Base-by-base conservation (phyloP, 2,329 filamentous ascomycete genomes). In the Bertia moriformis region DNA sequence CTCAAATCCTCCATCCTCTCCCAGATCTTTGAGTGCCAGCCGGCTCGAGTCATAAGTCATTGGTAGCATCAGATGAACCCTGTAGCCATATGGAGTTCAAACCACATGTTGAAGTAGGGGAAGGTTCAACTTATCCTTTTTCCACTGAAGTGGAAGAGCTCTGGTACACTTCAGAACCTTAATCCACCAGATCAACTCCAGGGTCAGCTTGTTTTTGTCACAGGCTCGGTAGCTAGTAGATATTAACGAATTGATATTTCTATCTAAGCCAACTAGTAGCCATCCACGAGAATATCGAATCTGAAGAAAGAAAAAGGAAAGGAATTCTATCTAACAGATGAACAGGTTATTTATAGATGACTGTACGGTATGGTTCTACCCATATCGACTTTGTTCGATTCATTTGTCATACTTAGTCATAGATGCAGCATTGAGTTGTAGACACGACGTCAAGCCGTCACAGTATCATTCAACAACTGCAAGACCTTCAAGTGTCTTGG, bases 1-100 rank as follows among this genome's bases (percentile, higher is more conserved):
- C 42, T 52, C 37, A 32, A 53, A 53, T 39, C 38, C 38, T 39
- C 48, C 39, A 46, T 51, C 48, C 40, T 41, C 35, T 37, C 45
- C 47, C 19, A 53, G 42, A 38, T 52, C 46, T 40, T 42, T 18
- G n/a, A 53, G 47, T 12, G 42, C 48, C 36, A 41, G 39, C 39
- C 41, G 42, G 46, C 46, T 49, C 41, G 43, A 51, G 27, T 50
- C 27, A 48, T 54, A 54, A 12, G 41, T 51, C 39, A 54, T 54
- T 32, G 41, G 38, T 27, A 51, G 46, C 15, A 40, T 46, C 36
- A 12, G 10, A 44, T 53, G 14, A 37, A 54, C 44, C 37, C 48
- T 22, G 15, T 49, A 49, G 42, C 49, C 40, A 20, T 43, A 49
- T 13, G 35, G 13, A n/a, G 46, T 53, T 27, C 37, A 43, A 13